phyloP scores from a whole-genome alignment of 2,329 filamentous ascomycete species.

The Fusarium coffeatum region DNA sequence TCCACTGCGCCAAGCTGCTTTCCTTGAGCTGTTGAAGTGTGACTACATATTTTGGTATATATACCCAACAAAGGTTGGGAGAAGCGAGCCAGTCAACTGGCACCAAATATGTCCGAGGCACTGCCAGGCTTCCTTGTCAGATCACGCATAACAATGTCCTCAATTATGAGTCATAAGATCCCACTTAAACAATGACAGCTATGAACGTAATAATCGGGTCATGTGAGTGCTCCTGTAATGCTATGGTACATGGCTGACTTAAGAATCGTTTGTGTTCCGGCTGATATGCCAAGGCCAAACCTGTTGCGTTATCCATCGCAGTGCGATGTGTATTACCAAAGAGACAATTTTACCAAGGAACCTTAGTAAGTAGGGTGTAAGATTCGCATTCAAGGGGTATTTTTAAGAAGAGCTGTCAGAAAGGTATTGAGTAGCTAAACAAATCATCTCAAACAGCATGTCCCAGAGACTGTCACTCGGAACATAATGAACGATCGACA shows the following conservation, averaged over 20 bases:
- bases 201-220: neutral
- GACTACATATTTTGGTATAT: neutral
- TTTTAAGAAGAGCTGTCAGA: neutral
- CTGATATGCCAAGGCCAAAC: neutral
- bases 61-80: rapidly evolving
- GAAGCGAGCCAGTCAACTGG: neutral
- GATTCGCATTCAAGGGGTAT: neutral
- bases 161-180: neutral
- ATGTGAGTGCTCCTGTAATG: neutral
- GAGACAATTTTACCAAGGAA: too few relatives aligned
- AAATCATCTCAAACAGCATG: too few relatives aligned
- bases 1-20: conserved; percentile 34
- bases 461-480: too few relatives aligned
- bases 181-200: neutral
- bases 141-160: neutral
- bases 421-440: rapidly evolving
- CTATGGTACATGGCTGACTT: rapidly evolving
- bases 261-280: neutral
- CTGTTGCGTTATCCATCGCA: too few relatives aligned
- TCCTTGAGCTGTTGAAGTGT: conserved; percentile 9
- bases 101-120: rapidly evolving
- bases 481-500: too few relatives aligned
- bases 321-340: too few relatives aligned
- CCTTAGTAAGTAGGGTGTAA: too few relatives aligned
- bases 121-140: neutral